Base-by-base conservation (phyloP, 2,329 filamentous ascomycete species). In the Nemania sp. region DNA sequence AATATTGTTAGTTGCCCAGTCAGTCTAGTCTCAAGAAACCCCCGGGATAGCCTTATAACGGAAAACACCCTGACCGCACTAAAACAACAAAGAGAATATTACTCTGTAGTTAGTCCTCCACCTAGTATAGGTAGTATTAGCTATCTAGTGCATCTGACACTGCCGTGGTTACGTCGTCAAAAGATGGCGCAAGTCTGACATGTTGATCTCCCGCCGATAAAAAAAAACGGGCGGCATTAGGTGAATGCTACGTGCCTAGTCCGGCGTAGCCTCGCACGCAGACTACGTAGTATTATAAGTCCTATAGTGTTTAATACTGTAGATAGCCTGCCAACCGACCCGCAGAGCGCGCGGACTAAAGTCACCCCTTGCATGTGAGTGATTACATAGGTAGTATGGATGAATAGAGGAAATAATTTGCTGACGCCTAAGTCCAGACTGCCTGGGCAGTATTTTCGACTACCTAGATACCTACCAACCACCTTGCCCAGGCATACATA, bases 211-310 rank as follows among this genome's bases (percentile, higher is more conserved):
- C 52, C 57, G 45, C 47, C 52, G 52, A 45, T 22, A 54, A 5
- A 22, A 29, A 20, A 49, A 13, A 47, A 56, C 64, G 52, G 32
- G 57, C 35, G 43, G 43, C 43, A 22, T 56, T 20, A 20, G 38
- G 26, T 45, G 32, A 61, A 66, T 66, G 51, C 57, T 51, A 66
- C 63, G 52, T 66, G 57, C 63, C 63, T 56, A 66, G 51, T 55
- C 52, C 15, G 41, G 56, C 18, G 57, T 52, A 59, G 56, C 29
- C 15, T 53, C 8, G 11, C 22, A 45, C 41, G 41, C 41, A 45
- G 41, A 22, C n/a, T 45, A 18, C 2, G 41, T 45, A 20, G 52
- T 22, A 38, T 35, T 38, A 41, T 63, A 56, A 26, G 11, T 35
- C 26, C 26, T 29, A 22, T 43, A 27, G 54, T 43, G 24, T 26